Conservation (phyloP, 139 green algal species). For the Klebsormidium nitens region DNA sequence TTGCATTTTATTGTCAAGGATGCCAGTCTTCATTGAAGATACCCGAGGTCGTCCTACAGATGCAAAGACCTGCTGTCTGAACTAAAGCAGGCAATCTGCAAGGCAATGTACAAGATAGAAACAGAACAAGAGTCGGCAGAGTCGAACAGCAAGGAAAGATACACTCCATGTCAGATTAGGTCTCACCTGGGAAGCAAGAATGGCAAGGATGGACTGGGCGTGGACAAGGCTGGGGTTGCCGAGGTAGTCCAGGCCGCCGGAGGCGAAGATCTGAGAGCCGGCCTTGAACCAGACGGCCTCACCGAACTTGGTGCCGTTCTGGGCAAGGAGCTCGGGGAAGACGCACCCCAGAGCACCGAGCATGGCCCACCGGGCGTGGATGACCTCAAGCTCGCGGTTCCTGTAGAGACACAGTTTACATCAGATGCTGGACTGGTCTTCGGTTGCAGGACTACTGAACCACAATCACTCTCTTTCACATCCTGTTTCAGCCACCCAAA, state of each 20-base stretch:
- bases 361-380: slow-evolving; percentile 88
- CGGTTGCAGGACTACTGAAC: no score
- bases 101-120: no score
- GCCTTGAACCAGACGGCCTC: slow-evolving; percentile 82
- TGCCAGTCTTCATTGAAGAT: no score
- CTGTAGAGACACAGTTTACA: no score
- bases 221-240: slow-evolving; percentile 91
- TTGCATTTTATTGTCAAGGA: no score
- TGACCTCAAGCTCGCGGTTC: slow-evolving; percentile 50
- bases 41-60: no score
- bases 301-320: slow-evolving; percentile 48
- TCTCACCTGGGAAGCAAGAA: slow-evolving; percentile 79
- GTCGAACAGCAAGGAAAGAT: neutral
- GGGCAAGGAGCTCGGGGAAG: slow-evolving; percentile 65
- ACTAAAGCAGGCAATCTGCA: no score
- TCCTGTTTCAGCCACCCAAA: neutral
- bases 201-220: slow-evolving; percentile 91
- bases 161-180: no score
- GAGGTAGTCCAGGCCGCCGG: slow-evolving; percentile 58
- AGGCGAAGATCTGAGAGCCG: slow-evolving; percentile 72
- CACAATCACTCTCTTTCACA: no score
- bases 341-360: slow-evolving; percentile 83
- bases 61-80: no score
- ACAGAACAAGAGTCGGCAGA: neutral
- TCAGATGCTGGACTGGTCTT: no score